Conservation (phyloP, 2,329 filamentous ascomycete genomes). For the Sphaerulina musiva region DNA sequence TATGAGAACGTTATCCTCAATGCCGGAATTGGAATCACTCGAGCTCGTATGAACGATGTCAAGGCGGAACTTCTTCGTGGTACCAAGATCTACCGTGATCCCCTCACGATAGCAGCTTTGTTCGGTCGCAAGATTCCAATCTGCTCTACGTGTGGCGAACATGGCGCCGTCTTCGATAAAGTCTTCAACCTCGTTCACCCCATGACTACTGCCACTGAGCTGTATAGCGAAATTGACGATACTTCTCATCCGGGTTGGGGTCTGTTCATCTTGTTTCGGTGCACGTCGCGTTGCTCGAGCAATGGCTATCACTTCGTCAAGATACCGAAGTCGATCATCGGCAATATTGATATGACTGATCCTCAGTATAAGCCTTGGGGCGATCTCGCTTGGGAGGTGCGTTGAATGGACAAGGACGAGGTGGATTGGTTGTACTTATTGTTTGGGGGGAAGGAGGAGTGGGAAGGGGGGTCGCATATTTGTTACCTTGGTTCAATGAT, state of each 20-base stretch:
- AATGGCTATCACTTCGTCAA: not conserved
- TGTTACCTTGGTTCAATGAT: no score
- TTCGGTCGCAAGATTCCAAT: slow-evolving; percentile 9
- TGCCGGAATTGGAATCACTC: slow-evolving; percentile 3
- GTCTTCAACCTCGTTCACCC: slow-evolving; percentile 6
- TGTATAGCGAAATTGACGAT: slow-evolving; percentile 7
- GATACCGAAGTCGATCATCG: no score
- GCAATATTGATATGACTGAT: no score
- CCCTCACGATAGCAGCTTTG: slow-evolving; percentile 8
- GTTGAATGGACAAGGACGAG: not conserved
- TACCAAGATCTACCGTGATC: slow-evolving; percentile 11
- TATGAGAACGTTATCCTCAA: slow-evolving; percentile 11
- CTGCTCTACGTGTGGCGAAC: slow-evolving; percentile 5
- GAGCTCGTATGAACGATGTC: slow-evolving; percentile 9
- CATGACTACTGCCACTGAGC: not conserved
- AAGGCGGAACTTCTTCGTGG: slow-evolving; percentile 6
- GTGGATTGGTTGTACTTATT: no score
- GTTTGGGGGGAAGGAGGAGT: no score
- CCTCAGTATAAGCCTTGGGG: not conserved
- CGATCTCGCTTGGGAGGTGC: not conserved
- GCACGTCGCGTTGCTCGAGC: not conserved
- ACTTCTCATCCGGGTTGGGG: slow-evolving; percentile 8
- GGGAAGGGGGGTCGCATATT: no score
- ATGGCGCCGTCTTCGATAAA: slow-evolving; percentile 8
- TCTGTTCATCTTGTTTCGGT: slow-evolving; percentile 13